Evolutionary conservation across 2,329 filamentous ascomycete species (phyloP).

Genomic region (Ophiocordyceps australis): DNA sequence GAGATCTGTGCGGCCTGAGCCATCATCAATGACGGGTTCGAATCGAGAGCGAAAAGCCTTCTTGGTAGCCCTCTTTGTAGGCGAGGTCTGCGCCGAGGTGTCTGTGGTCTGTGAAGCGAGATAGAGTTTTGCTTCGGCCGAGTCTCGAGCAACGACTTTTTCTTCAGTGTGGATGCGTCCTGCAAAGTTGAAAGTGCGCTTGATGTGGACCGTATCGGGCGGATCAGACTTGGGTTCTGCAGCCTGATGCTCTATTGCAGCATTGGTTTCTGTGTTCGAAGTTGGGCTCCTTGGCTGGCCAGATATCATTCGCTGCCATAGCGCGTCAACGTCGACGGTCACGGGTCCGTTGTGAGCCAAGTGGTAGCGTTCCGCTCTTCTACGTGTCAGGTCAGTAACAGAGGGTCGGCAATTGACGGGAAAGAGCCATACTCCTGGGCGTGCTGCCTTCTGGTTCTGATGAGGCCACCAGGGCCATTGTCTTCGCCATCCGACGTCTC

Average conservation of each 20-base stretch:
- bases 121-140: slow-evolving; percentile 47
- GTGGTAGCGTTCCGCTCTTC: slow-evolving; percentile 37
- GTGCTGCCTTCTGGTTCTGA: slow-evolving; percentile 57
- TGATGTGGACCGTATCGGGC: slow-evolving; percentile 39
- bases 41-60: slow-evolving; percentile 44
- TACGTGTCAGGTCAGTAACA: slow-evolving; percentile 9
- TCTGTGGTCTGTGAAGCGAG: slow-evolving; percentile 29
- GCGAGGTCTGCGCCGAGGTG: slow-evolving; percentile 8
- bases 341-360: slow-evolving; percentile 36
- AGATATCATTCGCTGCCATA: slow-evolving; percentile 50
- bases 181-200: slow-evolving; percentile 57
- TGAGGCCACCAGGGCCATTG: slow-evolving; percentile 39
- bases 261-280: too few relatives aligned
- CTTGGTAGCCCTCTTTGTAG: slow-evolving; percentile 25
- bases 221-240: slow-evolving; percentile 6
- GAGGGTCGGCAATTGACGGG: too few relatives aligned
- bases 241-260: neutral
- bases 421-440: slow-evolving; percentile 36
- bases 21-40: slow-evolving; percentile 31
- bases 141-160: slow-evolving; percentile 46
- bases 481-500: slow-evolving; percentile 29
- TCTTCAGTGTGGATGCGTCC: slow-evolving; percentile 56
- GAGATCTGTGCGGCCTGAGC: slow-evolving; percentile 31
- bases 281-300: too few relatives aligned
- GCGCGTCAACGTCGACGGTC: slow-evolving; percentile 52